Percentiles rank a stretch among this genome's conserved stretches.
Evolutionary conservation across 2,329 filamentous ascomycete species (phyloP).

Genomic region (Ophiostoma ips): DNA sequence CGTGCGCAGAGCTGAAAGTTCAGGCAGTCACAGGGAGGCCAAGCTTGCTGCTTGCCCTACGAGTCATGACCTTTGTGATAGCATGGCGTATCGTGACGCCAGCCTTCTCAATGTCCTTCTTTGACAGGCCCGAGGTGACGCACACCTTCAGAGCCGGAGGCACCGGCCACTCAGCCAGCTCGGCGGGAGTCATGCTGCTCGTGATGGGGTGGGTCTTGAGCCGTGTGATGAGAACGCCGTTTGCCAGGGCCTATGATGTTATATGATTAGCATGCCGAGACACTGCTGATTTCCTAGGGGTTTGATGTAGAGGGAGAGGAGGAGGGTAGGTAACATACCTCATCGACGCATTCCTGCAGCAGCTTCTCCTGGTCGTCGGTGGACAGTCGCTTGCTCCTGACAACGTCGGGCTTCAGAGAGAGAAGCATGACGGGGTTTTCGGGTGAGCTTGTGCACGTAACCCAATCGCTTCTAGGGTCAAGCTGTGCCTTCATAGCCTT

Average conservation of each 20-base stretch:
- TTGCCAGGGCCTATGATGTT: conserved; percentile 55
- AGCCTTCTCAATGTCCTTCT: conserved; percentile 93
- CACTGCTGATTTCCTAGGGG: neutral
- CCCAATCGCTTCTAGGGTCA: conserved; percentile 88
- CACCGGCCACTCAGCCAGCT: conserved; percentile 53
- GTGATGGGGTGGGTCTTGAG: conserved; percentile 65
- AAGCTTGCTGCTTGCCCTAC: conserved; percentile 28
- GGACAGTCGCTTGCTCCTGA: conserved; percentile 53
- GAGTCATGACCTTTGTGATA: conserved; percentile 78
- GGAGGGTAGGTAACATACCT: conserved; percentile 46
- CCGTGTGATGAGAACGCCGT: conserved; percentile 78
- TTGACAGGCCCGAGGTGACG: conserved; percentile 72
- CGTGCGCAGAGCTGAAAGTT: neutral
- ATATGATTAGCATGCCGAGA: neutral
- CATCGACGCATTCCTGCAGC: conserved; percentile 85
- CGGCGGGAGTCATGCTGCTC: conserved; percentile 49
- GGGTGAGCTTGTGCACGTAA: conserved; percentile 61
- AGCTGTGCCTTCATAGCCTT: conserved; percentile 73
- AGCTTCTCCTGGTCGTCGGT: conserved; percentile 70
- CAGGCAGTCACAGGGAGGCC: conserved; percentile 10
- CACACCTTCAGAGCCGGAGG: conserved; percentile 82
- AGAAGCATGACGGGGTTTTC: conserved; percentile 85
- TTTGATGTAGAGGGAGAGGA: neutral
- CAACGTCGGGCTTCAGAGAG: conserved; percentile 68
- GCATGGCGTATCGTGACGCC: conserved; percentile 79